Conservation (phyloP, 2,329 filamentous ascomycete species). For the Botrytis sinoallii region DNA sequence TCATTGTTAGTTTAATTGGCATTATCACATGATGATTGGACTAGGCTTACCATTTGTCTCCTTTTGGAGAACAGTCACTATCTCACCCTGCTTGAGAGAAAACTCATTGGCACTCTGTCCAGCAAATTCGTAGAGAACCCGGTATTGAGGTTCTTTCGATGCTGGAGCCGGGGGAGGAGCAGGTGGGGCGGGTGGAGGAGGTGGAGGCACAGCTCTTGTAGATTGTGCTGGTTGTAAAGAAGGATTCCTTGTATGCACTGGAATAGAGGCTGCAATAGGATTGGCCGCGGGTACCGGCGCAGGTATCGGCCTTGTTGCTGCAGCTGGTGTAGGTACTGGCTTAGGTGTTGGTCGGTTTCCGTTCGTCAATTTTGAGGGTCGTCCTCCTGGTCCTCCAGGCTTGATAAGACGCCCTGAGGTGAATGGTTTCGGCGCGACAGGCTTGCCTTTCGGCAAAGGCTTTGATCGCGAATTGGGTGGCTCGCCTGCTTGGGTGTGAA, state of each 20-base stretch:
- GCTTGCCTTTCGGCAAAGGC: slow-evolving; percentile 83
- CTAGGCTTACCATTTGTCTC: slow-evolving; percentile 79
- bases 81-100: slow-evolving; percentile 71
- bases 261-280: slow-evolving; percentile 40
- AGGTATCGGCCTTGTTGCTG: slow-evolving; percentile 23
- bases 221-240: slow-evolving; percentile 33
- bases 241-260: slow-evolving; percentile 54
- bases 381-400: slow-evolving; percentile 80
- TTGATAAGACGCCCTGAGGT: slow-evolving; percentile 90
- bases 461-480: slow-evolving; percentile 76
- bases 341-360: slow-evolving; percentile 37
- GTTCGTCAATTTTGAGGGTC: slow-evolving; percentile 67
- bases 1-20: slow-evolving; percentile 38
- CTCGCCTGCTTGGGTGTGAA: slow-evolving; percentile 85
- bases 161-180: slow-evolving; percentile 65
- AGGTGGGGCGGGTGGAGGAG: slow-evolving; percentile 58
- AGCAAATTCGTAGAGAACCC: slow-evolving; percentile 88
- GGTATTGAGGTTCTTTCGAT: slow-evolving; percentile 72
- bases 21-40: neutral
- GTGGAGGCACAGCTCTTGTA: slow-evolving; percentile 49
- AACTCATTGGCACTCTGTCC: slow-evolving; percentile 85
- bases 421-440: slow-evolving; percentile 82
- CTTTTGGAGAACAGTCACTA: slow-evolving; percentile 89
- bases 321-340: slow-evolving; percentile 23
- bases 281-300: slow-evolving; percentile 22